phyloP scores from a whole-genome alignment of 495 filamentous ascomycete genomes.

The Clavariopsis aquatica region DNA sequence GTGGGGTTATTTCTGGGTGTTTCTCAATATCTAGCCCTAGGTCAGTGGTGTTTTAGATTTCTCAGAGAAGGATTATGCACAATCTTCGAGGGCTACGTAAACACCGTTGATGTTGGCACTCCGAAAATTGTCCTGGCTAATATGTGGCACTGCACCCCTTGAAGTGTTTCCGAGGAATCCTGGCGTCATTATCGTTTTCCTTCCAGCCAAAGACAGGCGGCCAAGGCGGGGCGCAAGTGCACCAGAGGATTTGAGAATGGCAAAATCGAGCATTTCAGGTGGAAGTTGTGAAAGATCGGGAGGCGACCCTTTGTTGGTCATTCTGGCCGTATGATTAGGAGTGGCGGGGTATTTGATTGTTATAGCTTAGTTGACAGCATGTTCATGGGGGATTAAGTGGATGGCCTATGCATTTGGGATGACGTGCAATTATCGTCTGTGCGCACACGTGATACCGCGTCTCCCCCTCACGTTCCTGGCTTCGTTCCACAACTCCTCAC shows the following conservation, averaged over 20 bases:
- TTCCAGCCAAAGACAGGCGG: conserved; percentile 59
- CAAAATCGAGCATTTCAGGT: conserved; percentile 47
- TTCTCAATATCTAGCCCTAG: conserved; percentile 68
- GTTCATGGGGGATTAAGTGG: background rate
- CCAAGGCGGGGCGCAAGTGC: conserved; percentile 54
- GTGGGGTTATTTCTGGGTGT: conserved; percentile 54
- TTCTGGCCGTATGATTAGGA: background rate
- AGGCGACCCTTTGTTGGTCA: background rate
- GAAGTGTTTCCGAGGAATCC: conserved; percentile 78
- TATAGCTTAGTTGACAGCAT: background rate
- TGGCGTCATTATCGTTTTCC: conserved; percentile 70
- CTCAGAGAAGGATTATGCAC: conserved; percentile 59
- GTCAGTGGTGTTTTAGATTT: conserved; percentile 16
- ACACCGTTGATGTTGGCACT: conserved; percentile 65
- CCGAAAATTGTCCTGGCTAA: conserved; percentile 78
- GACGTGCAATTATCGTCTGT: background rate
- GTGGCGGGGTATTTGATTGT: background rate
- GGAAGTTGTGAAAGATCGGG: conserved; percentile 17
- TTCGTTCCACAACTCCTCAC: too few species aligned
- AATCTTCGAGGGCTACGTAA: conserved; percentile 89
- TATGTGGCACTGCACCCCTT: conserved; percentile 78
- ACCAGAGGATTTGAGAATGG: conserved; percentile 39
- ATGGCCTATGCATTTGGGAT: background rate
- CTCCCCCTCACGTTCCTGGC: background rate
- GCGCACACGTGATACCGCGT: background rate